phyloP scores from a whole-genome alignment of 805 yeast genomes.

The Ogataea pini region DNA sequence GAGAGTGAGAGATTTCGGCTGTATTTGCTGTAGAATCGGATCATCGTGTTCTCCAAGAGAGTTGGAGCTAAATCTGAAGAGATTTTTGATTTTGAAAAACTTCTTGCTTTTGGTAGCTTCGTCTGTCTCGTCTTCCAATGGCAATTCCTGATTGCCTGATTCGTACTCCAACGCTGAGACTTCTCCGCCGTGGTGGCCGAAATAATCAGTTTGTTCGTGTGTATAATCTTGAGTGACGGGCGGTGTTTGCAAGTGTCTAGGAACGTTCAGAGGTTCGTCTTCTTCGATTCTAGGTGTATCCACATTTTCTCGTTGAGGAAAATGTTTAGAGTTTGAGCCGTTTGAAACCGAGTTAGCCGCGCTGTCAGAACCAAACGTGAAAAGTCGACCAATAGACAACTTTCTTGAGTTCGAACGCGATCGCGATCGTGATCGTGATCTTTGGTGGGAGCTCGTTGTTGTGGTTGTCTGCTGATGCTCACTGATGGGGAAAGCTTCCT shows the following conservation, averaged over 20 bases:
- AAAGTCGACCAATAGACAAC: slow-evolving; percentile 38
- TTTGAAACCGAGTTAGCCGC: background rate
- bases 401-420: slow-evolving; percentile 43
- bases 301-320: slow-evolving; percentile 10
- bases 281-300: slow-evolving; percentile 27
- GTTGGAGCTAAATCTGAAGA: slow-evolving; percentile 31
- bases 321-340: slow-evolving; percentile 12
- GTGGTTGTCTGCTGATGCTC: background rate
- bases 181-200: slow-evolving; percentile 4
- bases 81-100: slow-evolving; percentile 30
- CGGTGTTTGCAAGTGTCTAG: slow-evolving; percentile 24
- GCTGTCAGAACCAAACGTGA: slow-evolving; percentile 38
- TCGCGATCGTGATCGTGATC: slow-evolving; percentile 29
- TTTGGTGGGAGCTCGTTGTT: no score
- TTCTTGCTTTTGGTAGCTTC: slow-evolving; percentile 23
- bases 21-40: slow-evolving; percentile 10
- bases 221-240: slow-evolving; percentile 20
- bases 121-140: slow-evolving; percentile 18
- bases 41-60: slow-evolving; percentile 15
- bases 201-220: slow-evolving; percentile 16
- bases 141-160: slow-evolving; percentile 1
- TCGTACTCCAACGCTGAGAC: background rate
- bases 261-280: slow-evolving; percentile 10
- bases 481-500: slow-evolving; percentile 16
- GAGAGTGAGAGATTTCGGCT: slow-evolving; percentile 4